Evolutionary conservation across 768 basidiomycete species (phyloP).

Genomic region (Lactarius sanguifluus): DNA sequence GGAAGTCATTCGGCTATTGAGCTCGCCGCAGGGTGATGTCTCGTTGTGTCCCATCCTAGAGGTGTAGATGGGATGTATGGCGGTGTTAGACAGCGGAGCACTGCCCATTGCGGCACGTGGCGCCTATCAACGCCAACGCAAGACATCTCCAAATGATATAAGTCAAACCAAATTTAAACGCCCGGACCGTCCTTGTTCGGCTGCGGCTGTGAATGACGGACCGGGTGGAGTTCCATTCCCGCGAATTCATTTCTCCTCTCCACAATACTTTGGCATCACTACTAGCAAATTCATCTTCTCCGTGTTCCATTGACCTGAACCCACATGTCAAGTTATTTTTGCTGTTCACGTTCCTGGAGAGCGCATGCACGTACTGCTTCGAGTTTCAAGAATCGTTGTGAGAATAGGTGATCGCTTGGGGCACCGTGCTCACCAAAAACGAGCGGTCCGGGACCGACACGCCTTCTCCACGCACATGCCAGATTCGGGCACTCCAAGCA

Average conservation of each 20-base stretch:
- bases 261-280: constrained; percentile 1
- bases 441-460: constrained; percentile 12
- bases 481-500: neutral
- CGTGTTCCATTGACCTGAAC: neutral
- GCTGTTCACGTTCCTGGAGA: neutral
- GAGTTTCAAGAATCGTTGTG: neutral
- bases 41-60: neutral
- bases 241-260: neutral
- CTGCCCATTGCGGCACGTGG: constrained; percentile 17
- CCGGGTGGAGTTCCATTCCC: constrained; percentile 16
- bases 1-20: constrained; percentile 20
- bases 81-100: constrained; percentile 11
- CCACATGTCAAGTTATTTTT: neutral
- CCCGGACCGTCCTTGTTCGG: constrained; percentile 9
- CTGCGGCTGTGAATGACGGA: constrained; percentile 23
- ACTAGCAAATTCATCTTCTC: neutral
- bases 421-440: neutral
- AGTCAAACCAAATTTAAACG: neutral
- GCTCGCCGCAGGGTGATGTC: constrained; percentile 11
- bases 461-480: constrained; percentile 7
- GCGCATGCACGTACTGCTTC: neutral
- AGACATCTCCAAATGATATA: constrained; percentile 6
- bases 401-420: neutral
- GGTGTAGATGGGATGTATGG: constrained; percentile 1
- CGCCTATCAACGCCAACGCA: constrained; percentile 6